Base-by-base conservation (phyloP, 495 filamentous ascomycete genomes). In the Aspergillus cavernicola region DNA sequence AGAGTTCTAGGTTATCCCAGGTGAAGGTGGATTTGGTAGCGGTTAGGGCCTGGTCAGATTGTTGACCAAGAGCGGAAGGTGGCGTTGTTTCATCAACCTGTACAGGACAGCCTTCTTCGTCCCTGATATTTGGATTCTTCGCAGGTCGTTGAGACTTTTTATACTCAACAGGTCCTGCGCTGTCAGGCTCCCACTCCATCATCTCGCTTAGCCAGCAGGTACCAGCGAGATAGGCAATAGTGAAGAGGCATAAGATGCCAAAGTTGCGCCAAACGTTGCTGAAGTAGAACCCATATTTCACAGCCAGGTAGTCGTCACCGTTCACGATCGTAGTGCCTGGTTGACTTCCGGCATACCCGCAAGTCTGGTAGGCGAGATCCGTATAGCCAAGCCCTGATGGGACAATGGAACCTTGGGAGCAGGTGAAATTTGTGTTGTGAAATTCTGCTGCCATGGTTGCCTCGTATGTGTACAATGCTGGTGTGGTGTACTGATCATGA, bases 381-480 rank as follows among this genome's bases (percentile, higher is more conserved):
- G 71, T 69, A 42, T 84, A 81, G 4, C 72, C 75, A 1, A 81
- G 72, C 0, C 82, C 80, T 51, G 83, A 75, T 12, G 85, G 83
- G 5, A 82, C 72, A 16, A 85, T 70, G 42, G 81, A 72, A 7
- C 69, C 71, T 11, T 77, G 70, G 1, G 80, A 74, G 52, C 75
- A 78, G 23, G 62, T 52, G 40, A 78, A 74, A 2, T 71, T 64
- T 10, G 69, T 42, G 48, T 71, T 67, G 38, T 75, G 68, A 24
- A 78, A 77, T 32, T 78, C 75, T 55, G 86, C 86, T 2, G 77
- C 63, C 71, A 87, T 74, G 32, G 84, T 63, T 0, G 75, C 74
- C 60, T 86, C 88, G 53, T 87, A 90, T 1, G 79, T 78, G 58
- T 89, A 93, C 9, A 80, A 66, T 5, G 90, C 68, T 0, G 88